Evolutionary conservation across 768 basidiomycete genomes (phyloP).

Genomic region (Macrolepiota dolichaula): DNA sequence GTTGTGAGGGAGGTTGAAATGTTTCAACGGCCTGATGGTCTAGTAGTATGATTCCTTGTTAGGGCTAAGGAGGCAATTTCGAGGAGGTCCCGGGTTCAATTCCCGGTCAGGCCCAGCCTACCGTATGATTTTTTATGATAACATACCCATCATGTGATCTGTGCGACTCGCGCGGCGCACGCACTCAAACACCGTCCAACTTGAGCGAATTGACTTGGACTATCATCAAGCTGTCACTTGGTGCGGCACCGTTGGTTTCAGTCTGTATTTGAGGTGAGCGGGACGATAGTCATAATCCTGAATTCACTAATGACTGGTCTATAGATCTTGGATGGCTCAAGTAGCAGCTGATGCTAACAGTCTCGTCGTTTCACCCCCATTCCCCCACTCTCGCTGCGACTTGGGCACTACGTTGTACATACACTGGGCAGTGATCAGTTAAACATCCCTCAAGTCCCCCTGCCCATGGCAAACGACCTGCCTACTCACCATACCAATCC

Average conservation of each 20-base stretch:
- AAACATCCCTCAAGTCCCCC: not conserved
- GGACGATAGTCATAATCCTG: not conserved
- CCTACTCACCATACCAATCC: not conserved
- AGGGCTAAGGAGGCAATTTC: slow-evolving; percentile 23
- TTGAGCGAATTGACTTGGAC: not conserved
- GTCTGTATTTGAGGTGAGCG: slow-evolving; percentile 5
- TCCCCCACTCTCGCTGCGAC: not conserved
- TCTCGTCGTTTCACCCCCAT: not conserved
- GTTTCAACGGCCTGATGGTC: not conserved
- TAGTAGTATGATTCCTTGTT: slow-evolving; percentile 5
- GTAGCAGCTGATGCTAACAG: not conserved
- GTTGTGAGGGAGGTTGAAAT: not conserved
- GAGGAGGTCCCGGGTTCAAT: slow-evolving; percentile 88
- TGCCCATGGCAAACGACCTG: not conserved
- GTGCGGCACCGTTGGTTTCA: not conserved
- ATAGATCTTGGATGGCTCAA: not conserved
- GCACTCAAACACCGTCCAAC: not conserved
- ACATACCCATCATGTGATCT: not conserved
- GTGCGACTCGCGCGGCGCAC: not conserved
- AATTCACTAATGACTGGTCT: not conserved
- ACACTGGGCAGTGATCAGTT: not conserved
- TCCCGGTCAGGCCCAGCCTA: slow-evolving; percentile 65
- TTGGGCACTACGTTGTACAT: not conserved
- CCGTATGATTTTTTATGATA: not conserved
- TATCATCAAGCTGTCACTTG: not conserved